Evolutionary conservation across 768 basidiomycete genomes (phyloP).

Genomic region (Rhodocollybia butyracea): DNA sequence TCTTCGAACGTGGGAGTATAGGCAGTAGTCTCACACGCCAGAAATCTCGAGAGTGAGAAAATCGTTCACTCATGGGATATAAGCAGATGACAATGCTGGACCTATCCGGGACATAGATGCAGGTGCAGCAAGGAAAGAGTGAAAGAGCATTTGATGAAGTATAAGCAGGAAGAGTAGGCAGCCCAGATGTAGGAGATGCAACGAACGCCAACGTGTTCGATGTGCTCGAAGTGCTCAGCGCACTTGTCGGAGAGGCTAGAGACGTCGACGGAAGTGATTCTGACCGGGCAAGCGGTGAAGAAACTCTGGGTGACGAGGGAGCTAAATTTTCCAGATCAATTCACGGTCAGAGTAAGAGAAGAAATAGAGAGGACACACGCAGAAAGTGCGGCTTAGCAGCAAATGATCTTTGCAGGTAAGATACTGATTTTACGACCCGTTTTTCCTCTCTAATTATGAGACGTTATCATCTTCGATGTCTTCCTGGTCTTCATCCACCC

Average conservation of each 20-base stretch:
- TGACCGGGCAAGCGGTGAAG: constrained; percentile 49
- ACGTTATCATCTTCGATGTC: constrained; percentile 24
- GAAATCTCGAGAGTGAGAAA: constrained; percentile 35
- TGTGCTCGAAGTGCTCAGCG: constrained; percentile 11
- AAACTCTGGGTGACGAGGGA: constrained; percentile 31
- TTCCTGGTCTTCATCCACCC: constrained; percentile 38
- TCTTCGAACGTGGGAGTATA: background rate
- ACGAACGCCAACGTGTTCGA: background rate
- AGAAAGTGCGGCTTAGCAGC: constrained; percentile 2
- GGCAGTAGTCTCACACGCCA: constrained; percentile 12
- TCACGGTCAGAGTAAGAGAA: background rate
- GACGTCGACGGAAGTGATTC: constrained; percentile 35
- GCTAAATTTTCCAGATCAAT: constrained; percentile 16
- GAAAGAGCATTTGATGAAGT: constrained; percentile 45
- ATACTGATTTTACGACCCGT: constrained; percentile 26
- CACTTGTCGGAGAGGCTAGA: constrained; percentile 10
- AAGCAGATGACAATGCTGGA: constrained; percentile 9
- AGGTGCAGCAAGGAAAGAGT: constrained; percentile 19
- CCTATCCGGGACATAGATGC: background rate
- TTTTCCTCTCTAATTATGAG: too few species aligned
- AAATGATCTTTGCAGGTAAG: constrained; percentile 11
- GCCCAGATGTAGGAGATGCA: constrained; percentile 4
- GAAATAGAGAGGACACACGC: background rate
- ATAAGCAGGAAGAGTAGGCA: constrained; percentile 34
- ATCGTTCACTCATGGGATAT: constrained; percentile 12